Evolutionary conservation across 2,329 filamentous ascomycete genomes (phyloP).

Genomic region (Thielaviopsis populi): DNA sequence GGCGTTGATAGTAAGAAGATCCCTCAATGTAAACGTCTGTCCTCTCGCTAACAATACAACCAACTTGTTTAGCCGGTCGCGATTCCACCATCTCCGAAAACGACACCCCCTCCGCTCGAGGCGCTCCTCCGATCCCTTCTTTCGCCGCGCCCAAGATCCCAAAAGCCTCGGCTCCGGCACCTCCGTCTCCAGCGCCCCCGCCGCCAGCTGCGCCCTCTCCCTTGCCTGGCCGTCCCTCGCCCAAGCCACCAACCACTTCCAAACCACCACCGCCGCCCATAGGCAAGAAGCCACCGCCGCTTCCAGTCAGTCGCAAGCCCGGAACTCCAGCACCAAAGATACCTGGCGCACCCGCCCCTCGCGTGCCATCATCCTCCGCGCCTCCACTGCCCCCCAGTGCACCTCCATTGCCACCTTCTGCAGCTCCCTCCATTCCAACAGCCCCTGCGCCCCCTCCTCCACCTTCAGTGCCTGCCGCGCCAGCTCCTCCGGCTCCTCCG

Average conservation of each 20-base stretch:
- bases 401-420: conserved; percentile 28
- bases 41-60: neutral
- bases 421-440: conserved; percentile 28
- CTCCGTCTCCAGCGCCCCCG: conserved; percentile 39
- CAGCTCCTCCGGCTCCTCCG: neutral
- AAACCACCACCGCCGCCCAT: conserved; percentile 62
- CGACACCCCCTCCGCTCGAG: neutral
- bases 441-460: conserved; percentile 24
- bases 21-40: neutral
- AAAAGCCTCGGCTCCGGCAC: conserved; percentile 31
- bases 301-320: conserved; percentile 32
- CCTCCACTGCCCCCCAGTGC: conserved; percentile 28
- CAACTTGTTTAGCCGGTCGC: conserved; percentile 11
- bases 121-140: conserved; percentile 35
- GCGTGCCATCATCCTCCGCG: conserved; percentile 26
- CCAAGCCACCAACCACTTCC: conserved; percentile 37
- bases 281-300: conserved; percentile 58
- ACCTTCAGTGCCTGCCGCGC: conserved; percentile 24
- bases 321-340: conserved; percentile 34
- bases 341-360: conserved; percentile 25
- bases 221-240: conserved; percentile 23
- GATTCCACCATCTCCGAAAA: conserved; percentile 8
- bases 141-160: conserved; percentile 46
- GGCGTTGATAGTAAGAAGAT: conserved; percentile 46
- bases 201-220: conserved; percentile 53